Evolutionary conservation across 176 grass and related monocot genomes (phyloP), one percentile per base, ranked within the genome.

Genomic region (Poa annua): DNA sequence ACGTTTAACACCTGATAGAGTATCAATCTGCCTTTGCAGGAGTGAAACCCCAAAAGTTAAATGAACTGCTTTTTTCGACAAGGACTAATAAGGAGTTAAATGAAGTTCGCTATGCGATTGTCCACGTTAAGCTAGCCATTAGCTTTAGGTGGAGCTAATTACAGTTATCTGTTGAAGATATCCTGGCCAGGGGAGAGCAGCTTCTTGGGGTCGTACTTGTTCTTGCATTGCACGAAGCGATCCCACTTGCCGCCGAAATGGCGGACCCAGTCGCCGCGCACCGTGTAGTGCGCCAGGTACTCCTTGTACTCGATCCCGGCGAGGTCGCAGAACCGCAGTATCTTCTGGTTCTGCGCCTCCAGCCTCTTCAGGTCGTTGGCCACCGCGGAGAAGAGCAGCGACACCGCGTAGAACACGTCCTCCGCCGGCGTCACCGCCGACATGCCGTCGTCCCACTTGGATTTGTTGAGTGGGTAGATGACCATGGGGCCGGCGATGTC

Each of bases 161-260:
- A 29, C 29, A 29, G 29, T 29, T 29, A 29, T 29, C 29, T 29
- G 29, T 76, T 88, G 83, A 96, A 96, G 78, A 99, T 99, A 75
- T 81, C 76, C 39, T 90, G 92, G 34, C 96, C 93, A 0, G 96
- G 96, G 13, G 96, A 92, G 10, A 99, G 78, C 62, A 96, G 75
- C 52, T 66, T 83, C 77, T 96, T 93, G 14, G 93, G 93, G 71
- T 99, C 93, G 61, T 92, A 99, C 78, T 88, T 92, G 87, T 83
- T 44, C 91, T 99, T 99, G 85, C 85, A 86, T 45, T 81, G 21
- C 4, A 74, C 84, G 76, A 96, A 93, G 16, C 71, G 71, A 0
- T 47, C 41, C 96, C 96, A 99, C 50, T 92, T 96, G 62, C 0
- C 8, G 44, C 85, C 96, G 53, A 96, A 99, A 59, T 99, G 96